Base-by-base conservation (phyloP, 2,329 filamentous ascomycete genomes). In the Fusarium burgessii region DNA sequence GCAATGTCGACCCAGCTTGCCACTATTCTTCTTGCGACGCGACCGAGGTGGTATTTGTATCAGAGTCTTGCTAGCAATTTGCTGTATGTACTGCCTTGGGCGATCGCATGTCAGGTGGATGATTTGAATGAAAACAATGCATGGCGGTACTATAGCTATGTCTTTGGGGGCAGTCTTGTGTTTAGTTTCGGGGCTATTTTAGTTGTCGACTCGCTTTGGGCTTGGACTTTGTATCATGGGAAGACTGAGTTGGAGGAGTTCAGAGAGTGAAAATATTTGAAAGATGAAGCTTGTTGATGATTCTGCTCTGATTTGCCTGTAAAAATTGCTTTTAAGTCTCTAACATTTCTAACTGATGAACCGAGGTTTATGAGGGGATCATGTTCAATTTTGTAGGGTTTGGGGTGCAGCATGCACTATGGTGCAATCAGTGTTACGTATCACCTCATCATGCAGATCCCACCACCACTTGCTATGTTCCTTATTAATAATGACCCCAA, bases 11-110 rank as follows among this genome's bases (percentile, higher is more conserved):
- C 87, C 2, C 90, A 93, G 73, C 80, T 93, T 1, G 89, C 90
- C 0, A 86, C 89, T 0, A 82, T 93, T 1, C 78, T 94, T 1
- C 83, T 92, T 0, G 88, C 91, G 0, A 92, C 90, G 0, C 80
- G 85, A 1, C 90, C 91, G 0, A 81, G 81, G 4, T 93, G 89
- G 90, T 93, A 92, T 75, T 82, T 93, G 0, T 89, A 86, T 62
- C 91, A 93, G 76, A 90, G 88, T 6, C 79, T 93, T 2, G 85
- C 82, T 0, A 92, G 90, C 10, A 93, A 93, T 72, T 50, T 93
- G 0, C 77, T 91, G 0, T 93, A 90, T 75, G 90, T 93, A 0
- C 79, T 94, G 5, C 91, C 91, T 0, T 93, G 91, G 90, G 90
- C 91, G 0, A 87, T 93, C 42, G 89, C 86, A 0, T 89, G 87